A percentile compares a stretch with the other conserved stretches of the same genome.
Conservation (phyloP, 2,329 filamentous ascomycete species). For the Hypoxylon sp. region DNA sequence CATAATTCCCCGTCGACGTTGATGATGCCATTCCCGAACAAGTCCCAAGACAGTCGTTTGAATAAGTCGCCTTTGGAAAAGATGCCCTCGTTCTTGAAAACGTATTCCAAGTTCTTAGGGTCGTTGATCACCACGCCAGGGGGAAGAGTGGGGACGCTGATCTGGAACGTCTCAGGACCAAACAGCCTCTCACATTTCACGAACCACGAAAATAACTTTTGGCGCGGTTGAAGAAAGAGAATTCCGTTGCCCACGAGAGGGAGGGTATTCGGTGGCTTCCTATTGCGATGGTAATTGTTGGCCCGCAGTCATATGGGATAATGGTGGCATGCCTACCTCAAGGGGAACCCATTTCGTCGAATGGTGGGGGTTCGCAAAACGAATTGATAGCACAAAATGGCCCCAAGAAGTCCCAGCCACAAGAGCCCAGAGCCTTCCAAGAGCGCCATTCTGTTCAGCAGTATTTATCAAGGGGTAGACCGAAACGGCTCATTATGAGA, state of each 20-base stretch:
- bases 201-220: constrained; percentile 75
- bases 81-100: constrained; percentile 72
- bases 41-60: constrained; percentile 70
- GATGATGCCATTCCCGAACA: constrained; percentile 77
- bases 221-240: constrained; percentile 71
- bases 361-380: constrained; percentile 47
- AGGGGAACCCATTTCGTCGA: constrained; percentile 51
- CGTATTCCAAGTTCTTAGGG: constrained; percentile 72
- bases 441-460: constrained; percentile 39
- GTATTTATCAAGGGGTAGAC: neutral
- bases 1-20: constrained; percentile 76
- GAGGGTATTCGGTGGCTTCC: constrained; percentile 65
- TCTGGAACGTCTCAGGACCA: constrained; percentile 72
- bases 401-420: constrained; percentile 40
- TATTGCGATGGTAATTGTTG: constrained; percentile 45
- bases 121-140: constrained; percentile 75
- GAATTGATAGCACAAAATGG: constrained; percentile 47
- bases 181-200: constrained; percentile 69
- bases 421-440: constrained; percentile 43
- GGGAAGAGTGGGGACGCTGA: constrained; percentile 73
- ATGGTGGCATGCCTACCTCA: constrained; percentile 51
- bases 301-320: neutral
- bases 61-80: constrained; percentile 76
- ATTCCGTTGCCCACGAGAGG: constrained; percentile 74
- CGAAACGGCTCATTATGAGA: neutral